Evolutionary conservation across 2,329 filamentous ascomycete species (phyloP), one percentile per base, ranked within the genome.

Genomic region (Aureobasidium sp.): DNA sequence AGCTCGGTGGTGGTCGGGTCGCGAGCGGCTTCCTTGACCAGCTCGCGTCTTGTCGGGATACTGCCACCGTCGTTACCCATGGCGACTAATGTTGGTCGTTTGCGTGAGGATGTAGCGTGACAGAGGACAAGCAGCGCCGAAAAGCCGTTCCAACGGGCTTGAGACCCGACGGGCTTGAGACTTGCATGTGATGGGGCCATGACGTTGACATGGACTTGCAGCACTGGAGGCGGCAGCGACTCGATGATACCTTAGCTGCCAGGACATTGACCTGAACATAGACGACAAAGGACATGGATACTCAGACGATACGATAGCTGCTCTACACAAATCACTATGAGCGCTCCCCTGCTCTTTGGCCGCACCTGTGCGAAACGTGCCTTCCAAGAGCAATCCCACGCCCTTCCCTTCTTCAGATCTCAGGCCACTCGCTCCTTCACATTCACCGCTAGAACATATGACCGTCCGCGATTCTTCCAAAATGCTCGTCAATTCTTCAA

Each of bases 31-130:
- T 93, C 88, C 77, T 96, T 96, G 74, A 99, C 94, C 49, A 99
- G 89, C 76, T 99, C 95, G 71, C 91, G 89, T 36, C 95, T 90
- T 66, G 89, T 97, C 5, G 94, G 94, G 68, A 99, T 99, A 68
- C 90, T 86, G 66, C 94, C 94, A 68, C 94, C 94, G 74, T 99
- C 94, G 78, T 99, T 99, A 73, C 94, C 94, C 94, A 99, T 97
- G 8, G 22, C 8, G 41, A 11, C n/a, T 39, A 41, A 4, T 17
- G 41, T 6, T 9, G 0, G 27, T 4, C 14, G 1, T 6, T 14
- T 29, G 27, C 5, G 37, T 14, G 0, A n/a, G 2, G 6, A 9
- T 25, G n/a, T 20, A 9, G 25, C 20, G 6, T 36, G 11, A 20
- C 39, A 12, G 8, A 27, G n/a, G 12, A n/a, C 22, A 3, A 25